Conservation (phyloP, 108 stramenopile species). For the Nannochloropsis gaditana region DNA sequence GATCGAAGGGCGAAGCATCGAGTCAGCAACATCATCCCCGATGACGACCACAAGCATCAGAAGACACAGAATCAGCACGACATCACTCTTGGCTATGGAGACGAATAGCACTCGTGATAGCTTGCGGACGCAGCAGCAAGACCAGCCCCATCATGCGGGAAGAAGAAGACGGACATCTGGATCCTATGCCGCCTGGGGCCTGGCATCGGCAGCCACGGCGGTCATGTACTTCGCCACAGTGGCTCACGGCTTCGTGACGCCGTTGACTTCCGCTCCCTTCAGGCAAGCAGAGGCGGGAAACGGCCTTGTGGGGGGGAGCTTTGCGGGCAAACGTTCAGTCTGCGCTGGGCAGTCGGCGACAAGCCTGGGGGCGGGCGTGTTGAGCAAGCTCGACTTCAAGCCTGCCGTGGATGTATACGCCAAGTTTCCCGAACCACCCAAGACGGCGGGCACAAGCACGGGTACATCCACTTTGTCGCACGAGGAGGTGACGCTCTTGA, state of each 20-base stretch:
- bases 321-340: neutral
- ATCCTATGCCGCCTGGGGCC: neutral
- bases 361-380: neutral
- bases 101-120: neutral
- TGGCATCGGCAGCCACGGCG: constrained; percentile 1
- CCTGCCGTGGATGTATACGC: constrained; percentile 10
- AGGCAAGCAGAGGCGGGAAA: neutral
- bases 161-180: constrained; percentile 10
- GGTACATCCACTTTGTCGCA: neutral
- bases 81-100: neutral
- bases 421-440: neutral
- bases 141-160: neutral
- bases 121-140: neutral
- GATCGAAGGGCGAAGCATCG: neutral
- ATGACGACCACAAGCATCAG: constrained; percentile 4
- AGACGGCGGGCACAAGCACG: neutral
- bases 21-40: neutral
- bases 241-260: neutral
- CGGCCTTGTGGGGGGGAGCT: neutral
- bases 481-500: neutral
- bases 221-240: constrained; percentile 3
- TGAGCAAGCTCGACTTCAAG: constrained; percentile 13
- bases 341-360: neutral
- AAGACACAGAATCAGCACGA: neutral
- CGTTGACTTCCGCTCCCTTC: neutral